Evolutionary conservation across 2,329 filamentous ascomycete genomes (phyloP).

Genomic region (Colletotrichum chrysophilum): DNA sequence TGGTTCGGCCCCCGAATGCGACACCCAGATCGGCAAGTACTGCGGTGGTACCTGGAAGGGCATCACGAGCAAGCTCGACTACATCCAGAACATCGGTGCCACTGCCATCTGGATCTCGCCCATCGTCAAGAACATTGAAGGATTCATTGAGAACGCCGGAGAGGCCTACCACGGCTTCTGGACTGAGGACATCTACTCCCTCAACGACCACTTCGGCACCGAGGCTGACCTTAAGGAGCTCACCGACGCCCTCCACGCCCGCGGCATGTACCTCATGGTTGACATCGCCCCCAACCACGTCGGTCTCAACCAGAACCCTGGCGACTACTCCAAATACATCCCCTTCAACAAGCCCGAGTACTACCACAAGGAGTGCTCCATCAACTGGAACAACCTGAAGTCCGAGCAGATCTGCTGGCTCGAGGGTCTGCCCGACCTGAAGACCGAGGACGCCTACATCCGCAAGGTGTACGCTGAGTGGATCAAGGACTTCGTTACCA

Average conservation of each 20-base stretch:
- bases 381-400: conserved; percentile 57
- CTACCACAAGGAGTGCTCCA: conserved; percentile 66
- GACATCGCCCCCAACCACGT: conserved; percentile 60
- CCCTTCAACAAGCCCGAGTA: conserved; percentile 57
- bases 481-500: conserved; percentile 61
- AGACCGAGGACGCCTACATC: conserved; percentile 57
- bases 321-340: conserved; percentile 26
- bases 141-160: conserved; percentile 26
- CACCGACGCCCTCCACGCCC: conserved; percentile 50
- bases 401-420: conserved; percentile 58
- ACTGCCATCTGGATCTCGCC: conserved; percentile 51
- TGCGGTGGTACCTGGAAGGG: conserved; percentile 58
- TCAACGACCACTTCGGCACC: conserved; percentile 57
- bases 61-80: conserved; percentile 53
- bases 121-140: conserved; percentile 43
- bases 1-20: conserved; percentile 37
- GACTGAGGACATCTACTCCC: conserved; percentile 39
- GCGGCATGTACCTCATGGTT: conserved; percentile 63
- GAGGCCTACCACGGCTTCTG: conserved; percentile 46
- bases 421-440: conserved; percentile 65
- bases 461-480: conserved; percentile 59
- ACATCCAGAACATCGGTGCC: conserved; percentile 53
- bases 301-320: conserved; percentile 32
- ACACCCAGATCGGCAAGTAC: conserved; percentile 36
- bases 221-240: conserved; percentile 52